A percentile compares a stretch with the other conserved stretches of the same genome.
These are phyloP conservation scores for Ceratobasidium sp. DNA, from an alignment of 1,284 basidiomycete genomes.

Conservation along the genomic window DNA sequence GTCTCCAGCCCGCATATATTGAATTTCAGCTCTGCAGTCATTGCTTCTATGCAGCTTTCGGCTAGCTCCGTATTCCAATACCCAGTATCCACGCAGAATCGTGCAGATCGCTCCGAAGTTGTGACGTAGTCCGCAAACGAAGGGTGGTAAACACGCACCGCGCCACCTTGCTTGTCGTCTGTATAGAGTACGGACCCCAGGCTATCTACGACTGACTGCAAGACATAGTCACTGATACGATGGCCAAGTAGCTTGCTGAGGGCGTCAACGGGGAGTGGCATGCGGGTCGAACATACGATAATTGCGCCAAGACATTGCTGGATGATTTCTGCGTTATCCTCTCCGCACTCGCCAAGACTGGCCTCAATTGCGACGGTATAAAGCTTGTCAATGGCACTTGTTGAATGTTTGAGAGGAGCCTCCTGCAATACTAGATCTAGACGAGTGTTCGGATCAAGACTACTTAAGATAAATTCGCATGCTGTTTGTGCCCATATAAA, in stretches of 20 bases:
- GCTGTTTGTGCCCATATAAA: conserved; percentile 39
- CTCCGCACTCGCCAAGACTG: background rate
- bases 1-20: conserved; percentile 33
- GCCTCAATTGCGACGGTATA: conserved; percentile 17
- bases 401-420: no score
- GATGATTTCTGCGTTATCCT: background rate
- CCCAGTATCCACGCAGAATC: background rate
- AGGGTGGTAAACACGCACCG: background rate
- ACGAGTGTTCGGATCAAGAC: background rate
- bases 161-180: background rate
- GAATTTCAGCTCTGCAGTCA: conserved; percentile 1
- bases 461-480: background rate
- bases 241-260: background rate
- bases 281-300: background rate
- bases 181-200: background rate
- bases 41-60: background rate
- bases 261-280: background rate
- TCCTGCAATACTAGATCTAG: no score
- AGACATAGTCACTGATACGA: background rate
- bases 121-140: background rate
- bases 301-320: conserved; percentile 2
- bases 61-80: conserved; percentile 2
- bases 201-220: background rate
- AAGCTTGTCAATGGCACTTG: background rate
- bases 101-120: background rate